A percentile compares a stretch with the other conserved stretches of the same genome.
Conservation (phyloP, 257 asterid genomes). For the Jacaranda mimosifolia region DNA sequence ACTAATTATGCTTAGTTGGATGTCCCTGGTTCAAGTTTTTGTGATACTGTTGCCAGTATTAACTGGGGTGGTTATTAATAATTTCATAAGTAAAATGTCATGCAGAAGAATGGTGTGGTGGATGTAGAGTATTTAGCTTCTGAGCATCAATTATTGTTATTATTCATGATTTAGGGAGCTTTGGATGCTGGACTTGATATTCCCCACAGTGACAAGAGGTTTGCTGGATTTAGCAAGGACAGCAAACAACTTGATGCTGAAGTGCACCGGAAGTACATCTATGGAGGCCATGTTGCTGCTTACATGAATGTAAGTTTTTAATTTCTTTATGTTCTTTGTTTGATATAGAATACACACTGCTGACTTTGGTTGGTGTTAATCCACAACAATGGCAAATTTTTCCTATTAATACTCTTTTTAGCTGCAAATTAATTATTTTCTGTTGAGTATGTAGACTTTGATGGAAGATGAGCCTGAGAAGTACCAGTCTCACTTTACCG, state of each 20-base stretch:
- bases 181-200: conserved; percentile 87
- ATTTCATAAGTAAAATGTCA: background rate
- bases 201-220: conserved; percentile 90
- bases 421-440: background rate
- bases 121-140: background rate
- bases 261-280: conserved; percentile 81
- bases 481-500: conserved; percentile 70
- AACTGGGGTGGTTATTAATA: background rate
- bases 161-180: conserved; percentile 64
- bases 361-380: background rate
- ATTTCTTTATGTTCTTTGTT: background rate
- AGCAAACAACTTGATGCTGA: conserved; percentile 78
- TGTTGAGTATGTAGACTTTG: conserved; percentile 45
- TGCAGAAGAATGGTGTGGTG: background rate
- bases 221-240: conserved; percentile 81
- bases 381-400: background rate
- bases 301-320: conserved; percentile 72
- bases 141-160: background rate
- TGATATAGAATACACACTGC: background rate
- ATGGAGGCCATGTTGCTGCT: conserved; percentile 81
- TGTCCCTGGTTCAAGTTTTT: background rate
- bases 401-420: background rate
- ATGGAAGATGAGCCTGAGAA: conserved; percentile 83
- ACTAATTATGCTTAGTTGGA: background rate
- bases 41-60: background rate